Percentiles rank a stretch among this genome's conserved stretches.
Evolutionary conservation across 176 grass and related monocot genomes (phyloP).

Genomic region (Puya raimondii): DNA sequence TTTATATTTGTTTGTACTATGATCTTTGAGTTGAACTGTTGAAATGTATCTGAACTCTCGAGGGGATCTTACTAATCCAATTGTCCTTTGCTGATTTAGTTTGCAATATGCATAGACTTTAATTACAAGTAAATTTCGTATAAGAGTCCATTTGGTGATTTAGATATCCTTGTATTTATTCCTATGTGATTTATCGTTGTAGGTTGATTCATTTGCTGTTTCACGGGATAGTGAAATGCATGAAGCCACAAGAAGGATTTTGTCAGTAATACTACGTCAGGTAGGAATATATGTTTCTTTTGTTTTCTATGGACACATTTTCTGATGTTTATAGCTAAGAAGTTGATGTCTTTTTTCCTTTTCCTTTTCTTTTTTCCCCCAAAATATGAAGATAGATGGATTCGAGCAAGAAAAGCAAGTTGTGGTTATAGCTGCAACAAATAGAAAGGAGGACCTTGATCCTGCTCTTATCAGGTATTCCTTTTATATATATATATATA

Average conservation of each 20-base stretch:
- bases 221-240: slow-evolving; percentile 88
- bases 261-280: slow-evolving; percentile 93
- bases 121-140: neutral
- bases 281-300: slow-evolving; percentile 20
- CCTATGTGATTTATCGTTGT: slow-evolving; percentile 4
- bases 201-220: slow-evolving; percentile 93
- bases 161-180: no score
- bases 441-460: slow-evolving; percentile 96
- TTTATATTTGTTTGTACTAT: neutral
- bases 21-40: neutral
- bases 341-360: neutral
- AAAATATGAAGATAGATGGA: slow-evolving; percentile 72
- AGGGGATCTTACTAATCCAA: no score
- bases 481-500: neutral
- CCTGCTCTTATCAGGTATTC: slow-evolving; percentile 83
- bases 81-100: no score
- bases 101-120: no score
- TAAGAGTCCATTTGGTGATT: slow-evolving; percentile 8
- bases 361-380: no score
- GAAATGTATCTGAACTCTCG: neutral
- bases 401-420: slow-evolving; percentile 82
- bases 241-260: slow-evolving; percentile 93
- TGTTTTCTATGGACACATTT: neutral
- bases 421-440: slow-evolving; percentile 94
- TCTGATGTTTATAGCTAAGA: neutral